These are phyloP conservation scores for Metschnikowia similis DNA, from an alignment of 805 yeast species.

Conservation along the genomic window DNA sequence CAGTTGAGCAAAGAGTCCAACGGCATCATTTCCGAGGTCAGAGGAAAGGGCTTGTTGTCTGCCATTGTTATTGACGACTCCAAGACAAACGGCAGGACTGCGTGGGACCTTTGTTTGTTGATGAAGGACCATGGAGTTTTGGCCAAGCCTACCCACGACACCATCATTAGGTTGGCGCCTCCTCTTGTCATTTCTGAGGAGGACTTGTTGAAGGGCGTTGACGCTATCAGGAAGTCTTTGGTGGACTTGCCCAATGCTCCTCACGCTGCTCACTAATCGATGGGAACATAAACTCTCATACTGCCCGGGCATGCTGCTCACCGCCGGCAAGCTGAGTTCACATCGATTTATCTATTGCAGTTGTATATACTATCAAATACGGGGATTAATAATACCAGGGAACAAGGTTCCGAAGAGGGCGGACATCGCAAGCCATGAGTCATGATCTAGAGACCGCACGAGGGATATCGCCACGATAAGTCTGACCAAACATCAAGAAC, in stretches of 20 bases:
- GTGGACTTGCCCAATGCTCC: constrained; percentile 50
- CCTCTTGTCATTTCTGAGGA: constrained; percentile 88
- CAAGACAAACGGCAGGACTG: constrained; percentile 82
- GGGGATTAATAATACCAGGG: background rate
- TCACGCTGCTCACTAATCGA: constrained; percentile 38
- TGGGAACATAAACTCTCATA: no score
- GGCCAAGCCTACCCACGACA: constrained; percentile 96
- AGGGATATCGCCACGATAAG: no score
- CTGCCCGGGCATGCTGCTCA: no score
- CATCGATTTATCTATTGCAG: background rate
- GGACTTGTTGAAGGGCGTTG: constrained; percentile 79
- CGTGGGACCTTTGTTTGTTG: constrained; percentile 91
- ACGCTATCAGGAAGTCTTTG: constrained; percentile 61
- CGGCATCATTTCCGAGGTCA: constrained; percentile 56
- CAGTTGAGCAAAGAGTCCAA: constrained; percentile 48
- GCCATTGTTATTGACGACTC: constrained; percentile 88
- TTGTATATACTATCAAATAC: background rate
- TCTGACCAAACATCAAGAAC: no score
- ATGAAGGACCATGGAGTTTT: constrained; percentile 86
- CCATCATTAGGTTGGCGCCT: constrained; percentile 93
- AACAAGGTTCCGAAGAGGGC: background rate
- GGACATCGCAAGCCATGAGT: no score
- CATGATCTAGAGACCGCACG: background rate
- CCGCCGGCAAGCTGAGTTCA: no score
- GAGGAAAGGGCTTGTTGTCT: constrained; percentile 83